These are phyloP conservation scores for Tulasnella sp. DNA, from an alignment of 768 basidiomycete species.

Conservation along the genomic window DNA sequence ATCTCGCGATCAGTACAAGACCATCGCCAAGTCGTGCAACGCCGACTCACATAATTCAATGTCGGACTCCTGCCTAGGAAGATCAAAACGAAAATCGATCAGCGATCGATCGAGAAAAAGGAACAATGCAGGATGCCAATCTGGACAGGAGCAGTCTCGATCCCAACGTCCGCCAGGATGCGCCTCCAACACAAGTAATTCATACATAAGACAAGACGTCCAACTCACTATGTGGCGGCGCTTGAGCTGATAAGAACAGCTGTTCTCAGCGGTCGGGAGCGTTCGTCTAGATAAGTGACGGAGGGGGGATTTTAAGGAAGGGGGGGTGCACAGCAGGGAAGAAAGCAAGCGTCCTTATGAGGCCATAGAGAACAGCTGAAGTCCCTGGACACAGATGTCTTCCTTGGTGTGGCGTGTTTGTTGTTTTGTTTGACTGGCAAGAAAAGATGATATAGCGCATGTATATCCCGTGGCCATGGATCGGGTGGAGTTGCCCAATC, in stretches of 20 bases:
- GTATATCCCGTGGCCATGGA: no score
- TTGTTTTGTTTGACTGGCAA: no score
- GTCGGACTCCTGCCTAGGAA: not conserved
- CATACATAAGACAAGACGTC: not conserved
- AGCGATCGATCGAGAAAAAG: not conserved
- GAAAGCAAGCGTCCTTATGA: not conserved
- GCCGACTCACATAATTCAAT: not conserved
- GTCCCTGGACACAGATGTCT: no score
- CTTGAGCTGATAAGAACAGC: not conserved
- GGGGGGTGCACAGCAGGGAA: not conserved
- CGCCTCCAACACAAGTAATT: no score
- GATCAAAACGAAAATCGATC: not conserved
- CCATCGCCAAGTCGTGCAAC: not conserved
- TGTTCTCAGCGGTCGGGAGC: not conserved
- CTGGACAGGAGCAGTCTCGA: not conserved
- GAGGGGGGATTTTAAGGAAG: conserved; percentile 4
- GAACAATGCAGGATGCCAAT: not conserved
- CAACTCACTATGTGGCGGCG: not conserved
- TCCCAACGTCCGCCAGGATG: not conserved
- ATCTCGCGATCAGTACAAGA: not conserved
- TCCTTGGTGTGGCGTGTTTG: no score
- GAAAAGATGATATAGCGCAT: no score
- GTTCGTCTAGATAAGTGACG: not conserved
- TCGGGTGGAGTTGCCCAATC: no score
- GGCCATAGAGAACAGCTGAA: no score